These are phyloP conservation scores for Paecilomyces variotii DNA, from an alignment of 2,329 filamentous ascomycete genomes.

Conservation along the genomic window DNA sequence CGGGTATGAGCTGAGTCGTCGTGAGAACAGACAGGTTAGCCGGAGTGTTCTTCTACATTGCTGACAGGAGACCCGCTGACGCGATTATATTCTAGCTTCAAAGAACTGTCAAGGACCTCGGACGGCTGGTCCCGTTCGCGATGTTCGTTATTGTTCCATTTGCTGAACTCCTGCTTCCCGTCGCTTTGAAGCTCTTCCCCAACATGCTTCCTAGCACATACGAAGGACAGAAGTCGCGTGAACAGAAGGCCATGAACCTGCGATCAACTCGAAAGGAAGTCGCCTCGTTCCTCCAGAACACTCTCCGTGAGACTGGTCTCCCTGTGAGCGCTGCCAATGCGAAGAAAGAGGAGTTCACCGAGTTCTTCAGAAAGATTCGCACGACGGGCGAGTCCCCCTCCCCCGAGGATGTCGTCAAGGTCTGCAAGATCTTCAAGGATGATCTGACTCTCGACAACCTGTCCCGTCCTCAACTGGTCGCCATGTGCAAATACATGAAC, in stretches of 20 bases:
- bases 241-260: conserved; percentile 74
- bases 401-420: conserved; percentile 87
- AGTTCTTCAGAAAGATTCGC: conserved; percentile 95
- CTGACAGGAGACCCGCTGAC: conserved; percentile 6
- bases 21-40: conserved; percentile 75
- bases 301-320: conserved; percentile 84
- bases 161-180: conserved; percentile 81
- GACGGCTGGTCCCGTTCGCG: conserved; percentile 86
- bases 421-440: conserved; percentile 98
- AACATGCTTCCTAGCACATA: conserved; percentile 97
- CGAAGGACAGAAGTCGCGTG: conserved; percentile 83
- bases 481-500: conserved; percentile 98
- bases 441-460: conserved; percentile 96
- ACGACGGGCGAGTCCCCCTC: conserved; percentile 86
- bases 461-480: conserved; percentile 88
- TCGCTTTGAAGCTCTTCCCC: conserved; percentile 91
- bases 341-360: conserved; percentile 86
- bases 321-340: conserved; percentile 76
- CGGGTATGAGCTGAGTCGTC: conserved; percentile 88
- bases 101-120: conserved; percentile 88
- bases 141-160: conserved; percentile 97
- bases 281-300: conserved; percentile 79
- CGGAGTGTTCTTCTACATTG: background rate
- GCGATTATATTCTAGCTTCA: conserved; percentile 48
- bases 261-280: conserved; percentile 88